Conservation (phyloP, 75 land plant genomes). For the Ceratopteris richardii region DNA sequence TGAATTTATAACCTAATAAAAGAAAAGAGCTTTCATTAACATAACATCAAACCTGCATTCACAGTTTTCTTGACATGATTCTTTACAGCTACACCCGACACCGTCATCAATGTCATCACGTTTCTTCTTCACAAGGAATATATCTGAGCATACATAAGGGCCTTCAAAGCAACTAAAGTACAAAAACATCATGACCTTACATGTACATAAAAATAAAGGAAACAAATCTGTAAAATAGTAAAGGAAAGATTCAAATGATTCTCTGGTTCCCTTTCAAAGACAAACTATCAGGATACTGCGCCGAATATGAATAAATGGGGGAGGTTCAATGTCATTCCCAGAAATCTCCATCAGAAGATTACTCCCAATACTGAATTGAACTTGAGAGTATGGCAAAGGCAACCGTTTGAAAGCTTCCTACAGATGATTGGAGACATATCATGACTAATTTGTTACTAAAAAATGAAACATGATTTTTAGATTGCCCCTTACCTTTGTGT, state of each 20-base stretch:
- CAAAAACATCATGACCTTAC: not conserved
- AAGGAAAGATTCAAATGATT: too few relatives aligned
- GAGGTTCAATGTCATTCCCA: constrained; percentile 36
- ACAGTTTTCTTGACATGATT: constrained; percentile 59
- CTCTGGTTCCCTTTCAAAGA: constrained; percentile 1
- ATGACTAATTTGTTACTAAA: not conserved
- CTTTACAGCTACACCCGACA: constrained; percentile 63
- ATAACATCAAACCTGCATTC: constrained; percentile 82
- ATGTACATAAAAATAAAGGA: not conserved
- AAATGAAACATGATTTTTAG: not conserved
- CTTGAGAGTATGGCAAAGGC: constrained; percentile 48
- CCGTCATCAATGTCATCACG: constrained; percentile 59
- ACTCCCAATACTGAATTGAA: constrained; percentile 47
- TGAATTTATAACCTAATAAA: too few relatives aligned
- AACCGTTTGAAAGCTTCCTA: constrained; percentile 61
- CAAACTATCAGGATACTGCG: constrained; percentile 93
- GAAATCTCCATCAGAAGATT: constrained; percentile 34
- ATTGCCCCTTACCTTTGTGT: constrained; percentile 23
- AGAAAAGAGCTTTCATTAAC: too few relatives aligned
- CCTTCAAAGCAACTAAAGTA: not conserved
- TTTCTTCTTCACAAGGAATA: constrained; percentile 78
- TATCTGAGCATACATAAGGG: constrained; percentile 43
- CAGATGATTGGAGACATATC: not conserved
- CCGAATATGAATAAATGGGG: constrained; percentile 64
- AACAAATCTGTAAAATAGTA: too few relatives aligned